Base-by-base conservation (phyloP, 108 stramenopile genomes). In the Bacterosira constricta region DNA sequence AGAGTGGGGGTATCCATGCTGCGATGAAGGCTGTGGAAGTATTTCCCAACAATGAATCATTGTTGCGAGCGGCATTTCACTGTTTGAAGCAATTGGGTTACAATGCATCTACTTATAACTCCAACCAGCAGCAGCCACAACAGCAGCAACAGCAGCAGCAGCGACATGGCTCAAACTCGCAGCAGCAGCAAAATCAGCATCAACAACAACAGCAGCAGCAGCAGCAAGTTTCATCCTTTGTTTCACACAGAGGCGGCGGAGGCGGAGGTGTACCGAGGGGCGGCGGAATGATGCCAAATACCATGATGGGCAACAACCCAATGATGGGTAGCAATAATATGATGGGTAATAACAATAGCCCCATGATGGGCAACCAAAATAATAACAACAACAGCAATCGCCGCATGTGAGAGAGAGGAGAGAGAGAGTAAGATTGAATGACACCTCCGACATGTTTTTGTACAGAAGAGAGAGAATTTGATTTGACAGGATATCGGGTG, bases 21-120 rank as follows among this genome's bases (percentile, higher is more conserved):
- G 67, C 67, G 32, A 77, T 77, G 76, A 69, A 77, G 30, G 67
- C 76, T 8, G 76, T 77, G 0, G 76, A 77, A 36, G 39, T 31
- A 8, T 77, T 77, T 63, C 76, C 76, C 17, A 45, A 55, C 4
- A 77, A 77, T 35, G 76, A 77, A n/a, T 55, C 76, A 21, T 69
- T 77, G 45, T 31, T 77, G 17, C 50, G 67, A 30, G 76, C 76
- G 20, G 67, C 76, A 39, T 77, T 77, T 38, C 62, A 77, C 38
- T 77, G 76, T 47, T 47, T 77, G 34, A 51, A 58, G 10, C 76
- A 77, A 44, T 53, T 77, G 29, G 76, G 76, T 15, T 77, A 77
- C 54, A 69, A 77, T 57, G 67, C 76, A 38, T 69, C 67, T 11
- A 36, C 65, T 13, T 75, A 62, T 49, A 53, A 52, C 42, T 39